These are phyloP conservation scores for Aspergillus ustus DNA, from an alignment of 2,329 filamentous ascomycete genomes.

Conservation along the genomic window DNA sequence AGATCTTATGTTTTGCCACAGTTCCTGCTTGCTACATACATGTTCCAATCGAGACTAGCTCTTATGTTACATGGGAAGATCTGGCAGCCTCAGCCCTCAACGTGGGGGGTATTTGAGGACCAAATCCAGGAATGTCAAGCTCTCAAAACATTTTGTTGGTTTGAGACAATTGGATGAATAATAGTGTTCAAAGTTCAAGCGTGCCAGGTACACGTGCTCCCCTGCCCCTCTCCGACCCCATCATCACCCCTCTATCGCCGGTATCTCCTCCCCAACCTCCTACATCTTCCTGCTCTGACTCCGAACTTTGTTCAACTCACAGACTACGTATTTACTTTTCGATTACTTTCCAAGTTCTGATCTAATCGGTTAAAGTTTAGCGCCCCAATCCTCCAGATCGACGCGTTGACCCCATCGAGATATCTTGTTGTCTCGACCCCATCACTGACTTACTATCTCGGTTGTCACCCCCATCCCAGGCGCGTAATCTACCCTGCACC, in stretches of 20 bases:
- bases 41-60: no score
- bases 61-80: no score
- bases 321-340: neutral
- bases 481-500: neutral
- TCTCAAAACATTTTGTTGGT: no score
- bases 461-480: neutral
- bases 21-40: no score
- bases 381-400: slow-evolving; percentile 32
- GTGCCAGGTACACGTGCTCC: no score
- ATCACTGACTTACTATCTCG: neutral
- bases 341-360: slow-evolving; percentile 12
- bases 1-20: no score
- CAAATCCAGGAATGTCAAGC: no score
- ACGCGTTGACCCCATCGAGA: slow-evolving; percentile 34
- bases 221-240: slow-evolving; percentile 21
- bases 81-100: no score
- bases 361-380: slow-evolving; percentile 28
- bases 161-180: no score
- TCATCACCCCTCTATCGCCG: slow-evolving; percentile 19
- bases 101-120: no score
- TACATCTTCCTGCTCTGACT: slow-evolving; percentile 8
- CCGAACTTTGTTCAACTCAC: slow-evolving; percentile 8
- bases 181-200: no score
- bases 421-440: slow-evolving; percentile 24
- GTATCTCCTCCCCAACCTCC: slow-evolving; percentile 17